A percentile compares a stretch with the other conserved stretches of the same genome.
Conservation (phyloP, 2,329 filamentous ascomycete species). For the Colletotrichum musicola region DNA sequence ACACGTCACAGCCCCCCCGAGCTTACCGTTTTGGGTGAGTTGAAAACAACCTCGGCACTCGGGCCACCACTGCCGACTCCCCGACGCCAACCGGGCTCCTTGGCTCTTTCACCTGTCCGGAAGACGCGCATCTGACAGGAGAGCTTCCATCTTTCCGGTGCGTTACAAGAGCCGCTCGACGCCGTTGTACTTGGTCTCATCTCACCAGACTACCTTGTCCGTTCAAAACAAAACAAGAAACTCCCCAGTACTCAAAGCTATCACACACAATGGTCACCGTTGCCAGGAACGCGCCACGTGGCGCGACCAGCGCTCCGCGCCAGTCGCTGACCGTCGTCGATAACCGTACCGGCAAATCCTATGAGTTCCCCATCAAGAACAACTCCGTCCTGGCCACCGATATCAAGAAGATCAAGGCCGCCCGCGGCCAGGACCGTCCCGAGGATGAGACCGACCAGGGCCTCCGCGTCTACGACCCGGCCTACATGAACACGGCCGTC, state of each 20-base stretch:
- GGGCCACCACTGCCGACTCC: conserved; percentile 33
- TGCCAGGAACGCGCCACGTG: conserved; percentile 33
- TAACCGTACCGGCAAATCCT: conserved; percentile 62
- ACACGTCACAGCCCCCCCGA: background rate
- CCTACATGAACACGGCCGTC: conserved; percentile 66
- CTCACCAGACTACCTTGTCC: background rate
- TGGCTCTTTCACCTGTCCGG: conserved; percentile 31
- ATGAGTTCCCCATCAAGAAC: conserved; percentile 62
- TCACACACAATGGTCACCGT: conserved; percentile 27
- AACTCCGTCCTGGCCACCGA: conserved; percentile 64
- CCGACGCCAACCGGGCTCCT: conserved; percentile 33
- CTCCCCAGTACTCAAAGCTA: background rate
- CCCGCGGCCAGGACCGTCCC: conserved; percentile 49
- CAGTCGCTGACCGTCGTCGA: conserved; percentile 59
- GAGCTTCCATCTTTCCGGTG: conserved; percentile 15
- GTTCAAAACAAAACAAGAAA: too few relatives aligned
- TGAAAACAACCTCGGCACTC: conserved; percentile 35
- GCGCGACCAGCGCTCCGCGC: conserved; percentile 38
- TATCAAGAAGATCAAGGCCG: conserved; percentile 63
- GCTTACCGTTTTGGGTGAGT: conserved; percentile 25
- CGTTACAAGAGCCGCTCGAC: conserved; percentile 23
- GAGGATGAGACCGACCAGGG: conserved; percentile 63
- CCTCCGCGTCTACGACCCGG: conserved; percentile 64
- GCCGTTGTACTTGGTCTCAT: conserved; percentile 9
- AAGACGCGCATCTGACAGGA: conserved; percentile 9